phyloP scores from a whole-genome alignment of 176 grass and related monocot species.

The Ananas comosus region DNA sequence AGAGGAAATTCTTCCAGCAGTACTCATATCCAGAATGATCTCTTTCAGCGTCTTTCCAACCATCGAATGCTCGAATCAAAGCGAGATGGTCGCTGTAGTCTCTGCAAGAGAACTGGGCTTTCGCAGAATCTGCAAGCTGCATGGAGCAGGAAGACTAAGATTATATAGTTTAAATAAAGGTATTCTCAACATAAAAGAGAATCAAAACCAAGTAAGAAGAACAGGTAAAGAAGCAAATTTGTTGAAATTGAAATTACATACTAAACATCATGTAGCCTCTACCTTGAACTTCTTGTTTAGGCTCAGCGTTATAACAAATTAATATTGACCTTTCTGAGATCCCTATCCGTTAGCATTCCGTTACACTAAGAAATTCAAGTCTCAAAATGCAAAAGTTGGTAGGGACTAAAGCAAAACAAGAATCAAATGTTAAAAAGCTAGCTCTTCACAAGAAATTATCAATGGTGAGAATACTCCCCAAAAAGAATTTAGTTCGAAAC shows the following conservation, averaged over 20 bases:
- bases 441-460: too few species aligned
- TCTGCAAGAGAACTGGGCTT: slow-evolving; percentile 76
- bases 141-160: slow-evolving; percentile 22
- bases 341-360: too few species aligned
- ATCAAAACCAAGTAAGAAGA: slow-evolving; percentile 1
- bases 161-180: background rate
- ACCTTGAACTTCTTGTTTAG: background rate
- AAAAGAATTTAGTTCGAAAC: too few species aligned
- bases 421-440: too few species aligned
- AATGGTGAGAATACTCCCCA: too few species aligned
- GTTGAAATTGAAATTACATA: too few species aligned
- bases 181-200: slow-evolving; percentile 6
- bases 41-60: slow-evolving; percentile 93
- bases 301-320: background rate
- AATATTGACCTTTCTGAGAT: too few species aligned
- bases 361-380: too few species aligned
- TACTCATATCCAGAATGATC: slow-evolving; percentile 90
- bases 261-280: background rate
- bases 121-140: slow-evolving; percentile 89
- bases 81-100: slow-evolving; percentile 94
- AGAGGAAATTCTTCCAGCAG: slow-evolving; percentile 99
- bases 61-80: slow-evolving; percentile 74
- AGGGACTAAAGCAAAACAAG: too few species aligned
- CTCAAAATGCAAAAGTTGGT: too few species aligned
- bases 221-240: background rate